phyloP scores from a whole-genome alignment of 1,284 basidiomycete species.

The Golubevia sp. region DNA sequence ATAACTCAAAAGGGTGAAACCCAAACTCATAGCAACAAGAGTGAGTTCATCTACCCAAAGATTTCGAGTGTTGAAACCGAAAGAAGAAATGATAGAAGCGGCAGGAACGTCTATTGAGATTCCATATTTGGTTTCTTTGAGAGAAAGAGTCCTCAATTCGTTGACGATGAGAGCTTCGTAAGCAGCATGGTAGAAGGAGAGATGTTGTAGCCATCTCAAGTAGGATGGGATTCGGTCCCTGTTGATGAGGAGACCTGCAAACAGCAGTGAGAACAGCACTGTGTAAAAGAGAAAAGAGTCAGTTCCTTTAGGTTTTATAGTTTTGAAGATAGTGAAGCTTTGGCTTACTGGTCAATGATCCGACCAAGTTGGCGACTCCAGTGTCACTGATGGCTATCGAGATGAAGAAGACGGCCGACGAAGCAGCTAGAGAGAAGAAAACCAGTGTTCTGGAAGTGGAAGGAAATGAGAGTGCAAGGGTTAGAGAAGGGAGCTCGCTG shows the following conservation, averaged over 20 bases:
- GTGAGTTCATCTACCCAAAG: conserved; percentile 29
- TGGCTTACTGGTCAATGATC: conserved; percentile 88
- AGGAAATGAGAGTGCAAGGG: too few relatives aligned
- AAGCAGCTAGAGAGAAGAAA: conserved; percentile 91
- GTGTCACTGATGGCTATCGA: conserved; percentile 83
- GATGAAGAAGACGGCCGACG: conserved; percentile 84
- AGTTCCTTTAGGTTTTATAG: too few relatives aligned
- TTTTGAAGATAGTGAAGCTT: too few relatives aligned
- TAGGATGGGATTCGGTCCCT: conserved; percentile 76
- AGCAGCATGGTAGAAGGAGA: conserved; percentile 98
- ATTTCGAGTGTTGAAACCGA: conserved; percentile 20
- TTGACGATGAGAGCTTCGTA: conserved; percentile 95
- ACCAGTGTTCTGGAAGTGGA: too few relatives aligned
- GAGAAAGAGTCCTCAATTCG: conserved; percentile 87
- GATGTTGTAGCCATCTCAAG: conserved; percentile 82
- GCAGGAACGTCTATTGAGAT: conserved; percentile 44
- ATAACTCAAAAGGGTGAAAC: conserved; percentile 13
- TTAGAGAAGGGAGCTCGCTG: too few relatives aligned
- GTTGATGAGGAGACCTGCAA: conserved; percentile 93
- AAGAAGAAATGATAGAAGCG: conserved; percentile 29
- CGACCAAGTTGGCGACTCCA: conserved; percentile 87
- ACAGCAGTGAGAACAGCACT: conserved; percentile 75
- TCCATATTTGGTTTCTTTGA: conserved; percentile 70
- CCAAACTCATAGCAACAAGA: conserved; percentile 18
- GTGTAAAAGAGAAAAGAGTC: too few relatives aligned